phyloP scores from a whole-genome alignment of 1,284 basidiomycete genomes.

The Tilletia caries region DNA sequence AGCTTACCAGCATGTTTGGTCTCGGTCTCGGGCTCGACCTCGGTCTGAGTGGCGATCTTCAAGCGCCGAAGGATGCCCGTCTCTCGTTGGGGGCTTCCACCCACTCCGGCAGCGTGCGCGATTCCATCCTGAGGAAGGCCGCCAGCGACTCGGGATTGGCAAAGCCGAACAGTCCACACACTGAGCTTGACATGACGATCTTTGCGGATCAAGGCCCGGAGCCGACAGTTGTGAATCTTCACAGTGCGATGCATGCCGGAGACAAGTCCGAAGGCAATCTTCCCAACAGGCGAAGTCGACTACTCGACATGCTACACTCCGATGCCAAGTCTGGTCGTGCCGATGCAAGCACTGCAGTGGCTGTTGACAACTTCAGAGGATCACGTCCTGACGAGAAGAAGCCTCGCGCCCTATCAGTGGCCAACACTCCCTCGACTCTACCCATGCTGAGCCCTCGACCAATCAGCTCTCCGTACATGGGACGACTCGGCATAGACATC shows the following conservation, averaged over 20 bases:
- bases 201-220: neutral
- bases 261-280: neutral
- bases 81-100: neutral
- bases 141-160: neutral
- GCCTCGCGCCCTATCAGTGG: neutral
- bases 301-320: conserved; percentile 1
- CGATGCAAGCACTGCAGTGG: neutral
- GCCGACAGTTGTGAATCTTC: neutral
- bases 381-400: too few relatives aligned
- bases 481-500: neutral
- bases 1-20: conserved; percentile 1
- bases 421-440: conserved; percentile 1
- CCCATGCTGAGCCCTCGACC: conserved; percentile 10
- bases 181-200: conserved; percentile 4
- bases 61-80: neutral
- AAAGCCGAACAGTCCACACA: neutral
- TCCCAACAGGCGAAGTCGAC: neutral
- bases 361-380: neutral
- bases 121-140: neutral
- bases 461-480: conserved; percentile 6
- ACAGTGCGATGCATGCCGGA: neutral
- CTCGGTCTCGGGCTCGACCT: conserved; percentile 5
- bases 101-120: neutral
- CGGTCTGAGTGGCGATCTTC: neutral
- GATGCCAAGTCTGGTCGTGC: neutral